Evolutionary conservation across 176 grass and related monocot species (phyloP), one percentile per base, ranked within the genome.

Genomic region (Eragrostis curvula): DNA sequence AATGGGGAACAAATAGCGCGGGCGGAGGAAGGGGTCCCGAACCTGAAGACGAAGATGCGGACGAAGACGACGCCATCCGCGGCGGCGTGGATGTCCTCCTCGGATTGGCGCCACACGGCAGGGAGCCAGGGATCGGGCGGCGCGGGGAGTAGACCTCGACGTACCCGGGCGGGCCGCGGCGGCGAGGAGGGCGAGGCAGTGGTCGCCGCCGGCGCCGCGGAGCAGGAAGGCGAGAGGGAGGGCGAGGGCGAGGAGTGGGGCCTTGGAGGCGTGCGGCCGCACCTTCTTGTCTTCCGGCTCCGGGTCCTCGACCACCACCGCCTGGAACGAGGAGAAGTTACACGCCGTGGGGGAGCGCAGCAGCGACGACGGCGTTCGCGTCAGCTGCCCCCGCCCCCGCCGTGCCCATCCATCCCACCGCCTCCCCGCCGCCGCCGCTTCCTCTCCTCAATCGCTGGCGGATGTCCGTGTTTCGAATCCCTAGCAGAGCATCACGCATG

Each of bases 291-390:
- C 76, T 64, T 91, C 88, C 32, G 84, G 89, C 68, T 97, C 88
- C 12, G 71, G 80, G 87, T 86, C 79, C 83, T 87, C 88, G 3
- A 87, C 84, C 5, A 91, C 85, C 12, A 90, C 89, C 18, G 83
- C 78, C 78, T 87, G 85, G 85, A 92, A 91, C 44, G 86, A 89
- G 27, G 71, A n/a, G n/a, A n/a, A 89, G 84, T 93, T 91, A 28
- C 89, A 92, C 66, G 92, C 61, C 30, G 92, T 94, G 94, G n/a
- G 89, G 41, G 94, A 97, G 30, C n/a, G n/a, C n/a, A 94, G 87
- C 41, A 94, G 92, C 53, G 94, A 97, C 3, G 94, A 97, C 1
- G 92, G 89, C 25, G 92, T 97, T 6, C 94, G 89, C 39, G 85
- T 92, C 43, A 94, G 92, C n/a, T n/a, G n/a, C n/a, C n/a, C n/a